phyloP scores from a whole-genome alignment of 305 asterid species.

The Fraxinus platypoda region DNA sequence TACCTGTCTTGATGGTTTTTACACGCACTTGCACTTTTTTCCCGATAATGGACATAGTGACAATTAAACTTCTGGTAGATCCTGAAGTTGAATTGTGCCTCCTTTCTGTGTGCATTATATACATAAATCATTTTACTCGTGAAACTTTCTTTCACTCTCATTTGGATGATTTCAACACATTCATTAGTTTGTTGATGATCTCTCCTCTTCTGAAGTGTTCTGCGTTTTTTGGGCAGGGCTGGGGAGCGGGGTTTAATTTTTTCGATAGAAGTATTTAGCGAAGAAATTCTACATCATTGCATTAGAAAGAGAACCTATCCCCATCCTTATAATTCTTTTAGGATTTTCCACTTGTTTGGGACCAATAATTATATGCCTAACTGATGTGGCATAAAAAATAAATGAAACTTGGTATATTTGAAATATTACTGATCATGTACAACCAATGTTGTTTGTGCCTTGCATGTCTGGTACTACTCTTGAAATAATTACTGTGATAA shows the following conservation, averaged over 20 bases:
- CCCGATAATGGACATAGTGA: background rate
- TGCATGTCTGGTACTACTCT: background rate
- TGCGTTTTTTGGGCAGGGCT: background rate
- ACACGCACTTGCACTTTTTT: background rate
- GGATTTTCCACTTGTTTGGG: background rate
- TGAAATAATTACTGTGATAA: background rate
- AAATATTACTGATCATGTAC: background rate
- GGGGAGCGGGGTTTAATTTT: background rate
- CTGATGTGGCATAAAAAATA: background rate
- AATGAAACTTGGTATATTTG: background rate
- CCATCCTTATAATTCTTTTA: background rate
- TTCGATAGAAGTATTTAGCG: background rate
- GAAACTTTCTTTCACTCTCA: background rate
- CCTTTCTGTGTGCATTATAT: background rate
- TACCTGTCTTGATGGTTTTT: background rate
- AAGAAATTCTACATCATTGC: background rate
- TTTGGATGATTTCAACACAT: background rate
- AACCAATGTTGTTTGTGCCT: background rate
- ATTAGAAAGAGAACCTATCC: background rate
- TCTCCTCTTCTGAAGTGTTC: background rate
- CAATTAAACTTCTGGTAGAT: background rate
- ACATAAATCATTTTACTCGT: background rate
- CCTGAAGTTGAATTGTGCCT: background rate
- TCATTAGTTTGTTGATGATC: background rate
- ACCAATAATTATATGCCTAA: background rate